Percentiles rank a stretch among this genome's conserved stretches.
These are phyloP conservation scores for Colletotrichum simmondsii DNA, from an alignment of 2,329 filamentous ascomycete genomes.

Conservation along the genomic window DNA sequence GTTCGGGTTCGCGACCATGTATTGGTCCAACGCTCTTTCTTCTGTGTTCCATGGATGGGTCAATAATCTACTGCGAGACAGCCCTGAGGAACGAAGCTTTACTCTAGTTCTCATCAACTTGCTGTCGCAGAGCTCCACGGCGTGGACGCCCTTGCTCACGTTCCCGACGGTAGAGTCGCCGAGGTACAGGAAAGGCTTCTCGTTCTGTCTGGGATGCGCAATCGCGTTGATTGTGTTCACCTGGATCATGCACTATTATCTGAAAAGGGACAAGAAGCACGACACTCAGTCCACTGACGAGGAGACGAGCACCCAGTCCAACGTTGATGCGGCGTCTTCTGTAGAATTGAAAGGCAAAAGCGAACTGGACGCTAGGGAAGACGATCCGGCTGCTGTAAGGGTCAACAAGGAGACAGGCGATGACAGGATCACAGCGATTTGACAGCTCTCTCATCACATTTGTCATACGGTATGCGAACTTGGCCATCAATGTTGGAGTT, in stretches of 20 bases:
- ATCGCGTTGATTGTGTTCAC: slow-evolving; percentile 16
- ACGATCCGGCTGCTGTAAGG: not conserved
- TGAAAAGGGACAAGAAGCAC: slow-evolving; percentile 11
- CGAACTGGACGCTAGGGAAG: not conserved
- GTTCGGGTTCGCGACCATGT: slow-evolving; percentile 59
- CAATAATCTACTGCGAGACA: slow-evolving; percentile 6
- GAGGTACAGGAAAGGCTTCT: slow-evolving; percentile 55
- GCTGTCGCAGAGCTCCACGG: slow-evolving; percentile 65
- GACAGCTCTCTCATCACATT: not conserved
- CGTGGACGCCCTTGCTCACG: slow-evolving; percentile 64
- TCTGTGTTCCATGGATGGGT: slow-evolving; percentile 26
- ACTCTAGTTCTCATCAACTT: slow-evolving; percentile 14
- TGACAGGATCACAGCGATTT: not conserved
- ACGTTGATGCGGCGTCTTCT: not conserved
- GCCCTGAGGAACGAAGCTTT: slow-evolving; percentile 21
- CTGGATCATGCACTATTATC: slow-evolving; percentile 22
- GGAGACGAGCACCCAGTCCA: not conserved
- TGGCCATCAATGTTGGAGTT: no score
- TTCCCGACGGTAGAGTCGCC: slow-evolving; percentile 59
- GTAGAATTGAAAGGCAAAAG: not conserved
- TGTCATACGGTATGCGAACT: no score
- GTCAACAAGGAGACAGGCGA: not conserved
- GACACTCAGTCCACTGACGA: not conserved
- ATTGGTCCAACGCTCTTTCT: slow-evolving; percentile 13
- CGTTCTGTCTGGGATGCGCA: slow-evolving; percentile 41